Conservation (phyloP, 1,139 yeast species). For the Yamadazyma conglobata region DNA sequence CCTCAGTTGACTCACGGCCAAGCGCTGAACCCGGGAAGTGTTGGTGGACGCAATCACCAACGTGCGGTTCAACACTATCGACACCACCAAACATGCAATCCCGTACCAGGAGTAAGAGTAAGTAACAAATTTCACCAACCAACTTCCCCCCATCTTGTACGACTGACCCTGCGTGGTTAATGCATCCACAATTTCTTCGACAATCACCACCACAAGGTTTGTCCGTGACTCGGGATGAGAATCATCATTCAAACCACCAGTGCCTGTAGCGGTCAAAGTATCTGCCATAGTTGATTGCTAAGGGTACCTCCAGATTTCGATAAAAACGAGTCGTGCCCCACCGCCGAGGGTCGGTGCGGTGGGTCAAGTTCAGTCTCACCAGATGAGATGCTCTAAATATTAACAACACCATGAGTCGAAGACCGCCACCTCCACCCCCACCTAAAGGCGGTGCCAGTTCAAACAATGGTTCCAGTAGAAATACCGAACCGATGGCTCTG, state of each 20-base stretch:
- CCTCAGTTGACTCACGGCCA: conserved; percentile 17
- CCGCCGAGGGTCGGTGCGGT: too few relatives aligned
- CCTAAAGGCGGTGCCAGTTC: conserved; percentile 4
- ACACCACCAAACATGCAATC: conserved; percentile 54
- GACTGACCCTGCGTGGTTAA: conserved; percentile 22
- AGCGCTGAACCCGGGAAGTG: conserved; percentile 21
- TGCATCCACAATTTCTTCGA: conserved; percentile 15
- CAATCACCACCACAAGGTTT: too few relatives aligned
- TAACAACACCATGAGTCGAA: conserved; percentile 1
- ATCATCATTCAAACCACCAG: too few relatives aligned
- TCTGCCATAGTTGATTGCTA: too few relatives aligned
- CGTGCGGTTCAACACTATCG: conserved; percentile 61
- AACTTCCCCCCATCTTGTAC: conserved; percentile 15
- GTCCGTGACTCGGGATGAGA: too few relatives aligned
- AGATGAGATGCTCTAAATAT: too few relatives aligned
- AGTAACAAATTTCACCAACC: conserved; percentile 20
- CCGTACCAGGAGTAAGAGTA: conserved; percentile 39
- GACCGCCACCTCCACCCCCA: conserved; percentile 17
- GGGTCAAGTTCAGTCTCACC: too few relatives aligned
- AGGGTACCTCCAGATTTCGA: too few relatives aligned
- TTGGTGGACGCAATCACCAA: conserved; percentile 64
- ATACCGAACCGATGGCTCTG: too few relatives aligned
- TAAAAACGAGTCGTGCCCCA: too few relatives aligned
- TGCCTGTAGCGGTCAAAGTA: too few relatives aligned
- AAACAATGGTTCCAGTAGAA: too few relatives aligned